These are phyloP conservation scores for Lentinula boryana DNA, from an alignment of 768 basidiomycete species.

Conservation along the genomic window DNA sequence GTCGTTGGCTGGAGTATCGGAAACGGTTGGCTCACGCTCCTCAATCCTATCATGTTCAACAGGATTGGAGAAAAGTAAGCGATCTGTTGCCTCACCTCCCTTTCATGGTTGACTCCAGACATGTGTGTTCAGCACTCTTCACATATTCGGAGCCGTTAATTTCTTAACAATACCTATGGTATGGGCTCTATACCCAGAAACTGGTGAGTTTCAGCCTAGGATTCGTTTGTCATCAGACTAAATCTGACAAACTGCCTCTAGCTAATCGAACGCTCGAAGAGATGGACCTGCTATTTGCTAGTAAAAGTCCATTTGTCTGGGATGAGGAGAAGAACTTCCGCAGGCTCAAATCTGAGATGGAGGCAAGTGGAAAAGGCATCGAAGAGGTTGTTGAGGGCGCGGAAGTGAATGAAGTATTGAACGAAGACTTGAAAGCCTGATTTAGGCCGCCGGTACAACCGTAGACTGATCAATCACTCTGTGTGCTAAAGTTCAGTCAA, in stretches of 20 bases:
- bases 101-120: neutral
- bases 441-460: neutral
- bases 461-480: too few species aligned
- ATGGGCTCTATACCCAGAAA: slow-evolving; percentile 41
- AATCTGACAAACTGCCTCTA: neutral
- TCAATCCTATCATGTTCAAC: slow-evolving; percentile 40
- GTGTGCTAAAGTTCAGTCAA: too few species aligned
- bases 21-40: slow-evolving; percentile 36
- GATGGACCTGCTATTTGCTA: slow-evolving; percentile 38
- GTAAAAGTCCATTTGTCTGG: slow-evolving; percentile 39
- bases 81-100: neutral
- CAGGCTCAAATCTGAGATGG: slow-evolving; percentile 27
- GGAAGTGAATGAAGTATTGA: neutral
- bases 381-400: slow-evolving; percentile 10
- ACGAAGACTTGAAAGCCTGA: neutral
- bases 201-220: slow-evolving; percentile 3
- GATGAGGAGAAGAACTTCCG: slow-evolving; percentile 34
- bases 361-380: slow-evolving; percentile 15
- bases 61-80: slow-evolving; percentile 29
- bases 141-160: slow-evolving; percentile 37
- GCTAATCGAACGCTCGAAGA: slow-evolving; percentile 40
- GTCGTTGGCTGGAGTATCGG: slow-evolving; percentile 39
- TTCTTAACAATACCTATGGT: slow-evolving; percentile 37
- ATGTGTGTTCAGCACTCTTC: slow-evolving; percentile 27
- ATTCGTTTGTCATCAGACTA: neutral